phyloP scores from a whole-genome alignment of 108 stramenopile genomes.

The Nitzschia sp. region DNA sequence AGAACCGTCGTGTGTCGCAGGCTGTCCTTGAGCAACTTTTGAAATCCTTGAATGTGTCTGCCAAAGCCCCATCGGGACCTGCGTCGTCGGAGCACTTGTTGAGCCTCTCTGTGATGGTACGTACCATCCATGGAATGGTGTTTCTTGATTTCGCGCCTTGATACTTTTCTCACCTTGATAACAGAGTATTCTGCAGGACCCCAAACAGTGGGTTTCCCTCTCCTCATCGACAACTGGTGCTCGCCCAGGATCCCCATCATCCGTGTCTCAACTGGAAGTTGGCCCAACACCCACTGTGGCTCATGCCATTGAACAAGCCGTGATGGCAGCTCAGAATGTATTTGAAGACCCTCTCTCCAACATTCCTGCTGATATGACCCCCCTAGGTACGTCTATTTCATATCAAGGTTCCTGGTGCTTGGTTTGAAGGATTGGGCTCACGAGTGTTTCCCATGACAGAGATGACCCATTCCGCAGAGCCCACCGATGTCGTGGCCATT shows the following conservation, averaged over 20 bases:
- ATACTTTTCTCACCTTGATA: not conserved
- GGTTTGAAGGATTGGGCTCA: not conserved
- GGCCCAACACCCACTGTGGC: conserved; percentile 24
- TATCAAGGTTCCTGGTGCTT: too few relatives aligned
- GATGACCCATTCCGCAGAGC: not conserved
- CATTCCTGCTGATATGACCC: conserved; percentile 20
- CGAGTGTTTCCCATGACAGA: not conserved
- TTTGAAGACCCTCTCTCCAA: conserved; percentile 28
- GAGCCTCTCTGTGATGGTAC: conserved; percentile 33
- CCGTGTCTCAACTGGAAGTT: conserved; percentile 11
- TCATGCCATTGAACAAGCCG: conserved; percentile 15
- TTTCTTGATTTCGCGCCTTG: not conserved
- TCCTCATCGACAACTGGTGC: not conserved
- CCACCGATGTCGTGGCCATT: conserved; percentile 33
- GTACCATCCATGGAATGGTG: not conserved
- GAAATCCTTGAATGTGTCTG: conserved; percentile 25
- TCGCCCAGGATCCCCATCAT: conserved; percentile 24
- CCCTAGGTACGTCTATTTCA: conserved; percentile 13
- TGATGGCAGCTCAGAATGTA: conserved; percentile 11
- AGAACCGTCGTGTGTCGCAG: conserved; percentile 65
- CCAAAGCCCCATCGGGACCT: not conserved
- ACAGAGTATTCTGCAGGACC: conserved; percentile 15
- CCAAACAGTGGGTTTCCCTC: not conserved
- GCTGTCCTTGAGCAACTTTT: conserved; percentile 57
- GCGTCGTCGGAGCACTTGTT: conserved; percentile 32